Evolutionary conservation across 2,329 filamentous ascomycete species (phyloP), one percentile per base, ranked within the genome.

Genomic region (Talaromyces sp.): DNA sequence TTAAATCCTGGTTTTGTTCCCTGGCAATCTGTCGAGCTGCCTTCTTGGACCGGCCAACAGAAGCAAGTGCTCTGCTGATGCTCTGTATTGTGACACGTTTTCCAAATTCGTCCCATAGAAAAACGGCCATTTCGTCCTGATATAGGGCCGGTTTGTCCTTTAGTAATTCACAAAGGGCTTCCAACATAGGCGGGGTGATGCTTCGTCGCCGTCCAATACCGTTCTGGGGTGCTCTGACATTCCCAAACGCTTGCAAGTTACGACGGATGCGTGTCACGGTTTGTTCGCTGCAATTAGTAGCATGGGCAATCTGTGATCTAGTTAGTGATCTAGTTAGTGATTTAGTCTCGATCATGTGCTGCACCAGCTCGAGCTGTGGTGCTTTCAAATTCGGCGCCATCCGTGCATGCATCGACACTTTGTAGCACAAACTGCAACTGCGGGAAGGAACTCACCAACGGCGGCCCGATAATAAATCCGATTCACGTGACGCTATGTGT

Each of bases 111-210:
- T 53, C 45, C 27, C 7, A 17, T 5, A 63, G 17, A 38, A 63
- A 63, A 8, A 31, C 22, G 53, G 43, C 45, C 60, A 63, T 63
- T 36, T 63, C 60, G 19, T 63, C 29, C 8, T 54, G 27, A 36
- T 69, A 74, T 62, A 69, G 70, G 66, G 67, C 70, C 45, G 73
- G 74, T 54, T 76, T 72, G 68, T 72, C 66, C 29, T 73, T 59
- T 62, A 72, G 68, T 61, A 72, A 67, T 59, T 76, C 62, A 66
- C 68, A 56, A 54, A 77, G 67, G 31, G 72, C 68, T 65, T 75
- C 68, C 63, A 76, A 59, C 71, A 77, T 70, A 49, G 68, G 51
- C 53, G 69, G 69, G 62, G 69, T 75, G 53, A 77, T 69, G 2
- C 34, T 67, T 70, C 22, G 68, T 68, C 54, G 61, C 34, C 67